phyloP scores from a whole-genome alignment of 2,329 filamentous ascomycete species.

The Cercospora sp. region DNA sequence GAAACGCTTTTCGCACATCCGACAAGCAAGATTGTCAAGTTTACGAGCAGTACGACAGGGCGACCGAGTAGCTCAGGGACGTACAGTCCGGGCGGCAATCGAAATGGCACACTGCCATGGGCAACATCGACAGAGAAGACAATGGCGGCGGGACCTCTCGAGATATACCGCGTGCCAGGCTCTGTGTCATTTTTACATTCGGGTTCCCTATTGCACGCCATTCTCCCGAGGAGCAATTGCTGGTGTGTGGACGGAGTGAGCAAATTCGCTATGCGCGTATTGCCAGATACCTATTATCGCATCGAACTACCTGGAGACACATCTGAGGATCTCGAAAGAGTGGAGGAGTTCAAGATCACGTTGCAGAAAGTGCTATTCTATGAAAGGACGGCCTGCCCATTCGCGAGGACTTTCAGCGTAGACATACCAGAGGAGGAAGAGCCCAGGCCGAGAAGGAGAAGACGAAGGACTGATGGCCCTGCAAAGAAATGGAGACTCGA shows the following conservation, averaged over 20 bases:
- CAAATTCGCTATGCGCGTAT: slow-evolving; percentile 83
- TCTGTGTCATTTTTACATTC: slow-evolving; percentile 88
- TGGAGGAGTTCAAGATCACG: slow-evolving; percentile 67
- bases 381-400: slow-evolving; percentile 85
- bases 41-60: slow-evolving; percentile 47
- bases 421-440: slow-evolving; percentile 69
- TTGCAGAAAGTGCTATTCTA: slow-evolving; percentile 75
- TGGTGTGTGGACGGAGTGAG: slow-evolving; percentile 87
- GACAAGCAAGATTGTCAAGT: slow-evolving; percentile 69
- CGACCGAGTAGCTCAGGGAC: slow-evolving; percentile 31
- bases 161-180: slow-evolving; percentile 82
- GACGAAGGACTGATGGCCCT: slow-evolving; percentile 64
- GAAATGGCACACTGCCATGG: slow-evolving; percentile 66
- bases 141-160: slow-evolving; percentile 75
- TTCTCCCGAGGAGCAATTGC: slow-evolving; percentile 85
- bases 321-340: slow-evolving; percentile 63
- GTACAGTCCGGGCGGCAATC: slow-evolving; percentile 26
- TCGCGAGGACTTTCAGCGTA: slow-evolving; percentile 73
- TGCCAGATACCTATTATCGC: slow-evolving; percentile 82
- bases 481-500: slow-evolving; percentile 54
- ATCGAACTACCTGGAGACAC: slow-evolving; percentile 76
- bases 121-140: slow-evolving; percentile 75
- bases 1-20: slow-evolving; percentile 76
- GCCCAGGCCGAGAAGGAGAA: slow-evolving; percentile 62
- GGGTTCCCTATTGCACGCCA: slow-evolving; percentile 78